A percentile compares a stretch with the other conserved stretches of the same genome.
Evolutionary conservation across 805 yeast genomes (phyloP).

Genomic region (Starmerella cellae): DNA sequence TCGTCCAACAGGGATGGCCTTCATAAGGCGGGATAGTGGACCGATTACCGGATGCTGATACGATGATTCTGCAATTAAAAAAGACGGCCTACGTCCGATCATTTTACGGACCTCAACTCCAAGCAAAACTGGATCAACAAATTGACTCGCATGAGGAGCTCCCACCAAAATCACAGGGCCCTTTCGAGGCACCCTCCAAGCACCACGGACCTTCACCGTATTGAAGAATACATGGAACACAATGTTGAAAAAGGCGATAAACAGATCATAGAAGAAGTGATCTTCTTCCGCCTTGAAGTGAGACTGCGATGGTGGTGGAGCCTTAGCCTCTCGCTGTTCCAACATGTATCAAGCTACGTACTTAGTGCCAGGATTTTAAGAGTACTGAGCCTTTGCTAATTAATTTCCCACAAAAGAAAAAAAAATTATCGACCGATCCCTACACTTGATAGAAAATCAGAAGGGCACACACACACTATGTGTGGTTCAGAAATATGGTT

Average conservation of each 20-base stretch:
- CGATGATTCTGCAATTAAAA: constrained; percentile 75
- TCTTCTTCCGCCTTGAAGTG: not conserved
- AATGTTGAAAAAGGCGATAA: constrained; percentile 27
- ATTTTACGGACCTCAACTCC: constrained; percentile 66
- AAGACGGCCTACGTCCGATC: constrained; percentile 57
- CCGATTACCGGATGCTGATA: constrained; percentile 58
- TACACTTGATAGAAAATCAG: no score
- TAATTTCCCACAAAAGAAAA: no score
- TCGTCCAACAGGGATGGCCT: constrained; percentile 81
- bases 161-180: constrained; percentile 90
- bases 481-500: no score
- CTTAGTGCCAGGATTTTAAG: no score
- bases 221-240: constrained; percentile 65
- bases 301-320: no score
- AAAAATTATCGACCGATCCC: no score
- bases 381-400: no score
- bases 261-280: constrained; percentile 25
- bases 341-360: no score
- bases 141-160: constrained; percentile 97
- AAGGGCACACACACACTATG: no score
- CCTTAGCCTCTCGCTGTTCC: no score
- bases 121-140: constrained; percentile 69
- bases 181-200: constrained; percentile 50
- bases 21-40: constrained; percentile 55
- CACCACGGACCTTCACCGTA: constrained; percentile 80